Conservation (phyloP, 805 yeast genomes). For the Metschnikowia sp. region DNA sequence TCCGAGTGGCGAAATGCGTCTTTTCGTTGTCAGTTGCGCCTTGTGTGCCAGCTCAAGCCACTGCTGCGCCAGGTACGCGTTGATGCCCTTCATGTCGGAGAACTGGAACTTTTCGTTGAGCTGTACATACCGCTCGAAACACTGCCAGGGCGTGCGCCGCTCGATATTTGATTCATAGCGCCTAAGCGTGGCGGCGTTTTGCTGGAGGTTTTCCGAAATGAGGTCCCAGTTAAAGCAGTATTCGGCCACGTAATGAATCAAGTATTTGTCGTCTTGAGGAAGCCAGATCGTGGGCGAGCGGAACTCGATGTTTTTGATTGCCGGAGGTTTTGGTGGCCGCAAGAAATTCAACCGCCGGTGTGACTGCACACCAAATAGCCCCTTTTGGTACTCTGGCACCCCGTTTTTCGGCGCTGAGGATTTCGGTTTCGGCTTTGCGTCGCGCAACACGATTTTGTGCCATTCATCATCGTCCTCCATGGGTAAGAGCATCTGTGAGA, state of each 20-base stretch:
- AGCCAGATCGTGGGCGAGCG: slow-evolving; percentile 95
- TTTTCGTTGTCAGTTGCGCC: slow-evolving; percentile 81
- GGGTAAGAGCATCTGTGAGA: slow-evolving; percentile 64
- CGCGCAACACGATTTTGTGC: slow-evolving; percentile 53
- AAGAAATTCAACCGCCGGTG: slow-evolving; percentile 58
- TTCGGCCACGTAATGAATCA: slow-evolving; percentile 79
- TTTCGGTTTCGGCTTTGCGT: slow-evolving; percentile 16
- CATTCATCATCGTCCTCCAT: slow-evolving; percentile 61
- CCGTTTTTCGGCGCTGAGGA: slow-evolving; percentile 9
- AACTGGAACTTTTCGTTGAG: slow-evolving; percentile 84
- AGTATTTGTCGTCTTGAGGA: slow-evolving; percentile 83
- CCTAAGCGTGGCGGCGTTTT: slow-evolving; percentile 52
- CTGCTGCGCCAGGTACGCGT: slow-evolving; percentile 77
- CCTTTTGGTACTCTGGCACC: slow-evolving; percentile 49
- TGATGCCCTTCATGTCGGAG: slow-evolving; percentile 81
- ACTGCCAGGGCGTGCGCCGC: slow-evolving; percentile 97
- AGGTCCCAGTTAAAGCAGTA: slow-evolving; percentile 92
- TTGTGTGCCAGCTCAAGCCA: slow-evolving; percentile 92
- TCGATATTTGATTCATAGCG: slow-evolving; percentile 85
- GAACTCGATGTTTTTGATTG: slow-evolving; percentile 70
- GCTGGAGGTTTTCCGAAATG: slow-evolving; percentile 75
- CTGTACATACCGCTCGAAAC: slow-evolving; percentile 94
- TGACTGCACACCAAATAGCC: slow-evolving; percentile 51
- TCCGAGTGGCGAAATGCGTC: slow-evolving; percentile 88
- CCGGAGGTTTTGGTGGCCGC: slow-evolving; percentile 91